Evolutionary conservation across 2,329 filamentous ascomycete species (phyloP), one percentile per base, ranked within the genome.

Genomic region (Leptographium lundbergii): DNA sequence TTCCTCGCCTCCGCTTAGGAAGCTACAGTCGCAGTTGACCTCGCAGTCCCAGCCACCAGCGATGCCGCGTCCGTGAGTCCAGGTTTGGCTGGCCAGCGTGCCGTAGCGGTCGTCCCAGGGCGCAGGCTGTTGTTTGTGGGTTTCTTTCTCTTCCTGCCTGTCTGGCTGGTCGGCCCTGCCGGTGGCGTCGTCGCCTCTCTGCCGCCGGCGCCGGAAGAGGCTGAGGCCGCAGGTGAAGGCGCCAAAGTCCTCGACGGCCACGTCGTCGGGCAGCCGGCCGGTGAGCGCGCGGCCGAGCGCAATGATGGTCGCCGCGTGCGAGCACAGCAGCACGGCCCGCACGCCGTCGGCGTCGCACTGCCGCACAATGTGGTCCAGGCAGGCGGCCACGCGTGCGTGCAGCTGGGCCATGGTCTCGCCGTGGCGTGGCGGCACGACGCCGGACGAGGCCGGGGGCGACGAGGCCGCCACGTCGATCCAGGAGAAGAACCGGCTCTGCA

Each of bases 291-390:
- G 81, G 0, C 92, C 92, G 64, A 94, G 81, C 10, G 88, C 87
- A 69, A 99, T 96, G 67, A 97, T 81, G 13, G 86, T 84, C 4
- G 94, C 94, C 1, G 94, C 94, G 74, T 99, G 94, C 1, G 89
- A 87, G 72, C 89, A 96, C 47, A 99, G 78, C 48, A 96, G 72
- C 27, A 96, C 78, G 0, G 88, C 80, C 66, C 81, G 83, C 47
- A 81, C 76, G n/a, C 84, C 81, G 55, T 87, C 78, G n/a, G 72
- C 71, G 68, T 96, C 91, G 61, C 89, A 84, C 57, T 83, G 79
- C 32, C 80, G 77, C 64, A 96, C 86, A 64, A 96, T 83, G 54
- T 79, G 79, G 51, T 81, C 75, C 50, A 95, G 73, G 2, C 86
- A 82, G 53, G 81, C 82, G 4, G 88, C 87, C 32, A 92, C 78